These are phyloP conservation scores for Fusarium miscanthi DNA, from an alignment of 2,329 filamentous ascomycete genomes.

Conservation along the genomic window DNA sequence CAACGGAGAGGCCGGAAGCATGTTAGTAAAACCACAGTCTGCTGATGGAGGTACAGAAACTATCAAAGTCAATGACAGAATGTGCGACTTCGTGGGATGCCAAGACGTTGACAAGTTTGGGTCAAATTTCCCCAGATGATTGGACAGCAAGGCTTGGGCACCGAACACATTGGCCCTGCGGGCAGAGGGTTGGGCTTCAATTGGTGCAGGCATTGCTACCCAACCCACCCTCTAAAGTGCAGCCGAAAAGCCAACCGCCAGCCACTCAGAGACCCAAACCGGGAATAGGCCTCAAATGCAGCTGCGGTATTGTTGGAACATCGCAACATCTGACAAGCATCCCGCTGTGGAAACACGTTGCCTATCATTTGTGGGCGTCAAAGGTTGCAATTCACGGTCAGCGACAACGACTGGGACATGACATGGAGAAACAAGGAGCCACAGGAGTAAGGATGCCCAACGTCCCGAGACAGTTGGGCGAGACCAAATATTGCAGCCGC, in stretches of 20 bases:
- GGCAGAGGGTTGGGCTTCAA: slow-evolving; percentile 51
- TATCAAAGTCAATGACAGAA: slow-evolving; percentile 22
- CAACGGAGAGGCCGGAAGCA: slow-evolving; percentile 19
- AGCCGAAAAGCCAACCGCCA: slow-evolving; percentile 21
- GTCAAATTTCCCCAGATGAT: slow-evolving; percentile 33
- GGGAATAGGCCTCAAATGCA: slow-evolving; percentile 34
- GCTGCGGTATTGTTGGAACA: slow-evolving; percentile 39
- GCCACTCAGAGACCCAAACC: slow-evolving; percentile 15
- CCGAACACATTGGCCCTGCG: slow-evolving; percentile 41
- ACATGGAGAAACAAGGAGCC: slow-evolving; percentile 29
- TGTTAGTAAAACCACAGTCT: slow-evolving; percentile 3
- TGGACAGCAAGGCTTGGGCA: slow-evolving; percentile 43
- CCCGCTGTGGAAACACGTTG: slow-evolving; percentile 42
- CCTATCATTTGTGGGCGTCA: slow-evolving; percentile 40
- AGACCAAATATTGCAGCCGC: slow-evolving; percentile 33
- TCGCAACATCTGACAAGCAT: slow-evolving; percentile 37
- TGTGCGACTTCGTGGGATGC: slow-evolving; percentile 29
- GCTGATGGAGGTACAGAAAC: slow-evolving; percentile 24
- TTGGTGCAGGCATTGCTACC: slow-evolving; percentile 54
- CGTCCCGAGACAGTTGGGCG: slow-evolving; percentile 36
- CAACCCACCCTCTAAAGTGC: slow-evolving; percentile 46
- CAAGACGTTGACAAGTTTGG: slow-evolving; percentile 23
- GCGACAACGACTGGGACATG: slow-evolving; percentile 29
- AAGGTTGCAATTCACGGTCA: slow-evolving; percentile 24
- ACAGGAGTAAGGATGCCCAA: slow-evolving; percentile 43